Percentiles rank a stretch among this genome's conserved stretches.
Evolutionary conservation across 2,329 filamentous ascomycete species (phyloP).

Genomic region (Aureobasidium sp.): DNA sequence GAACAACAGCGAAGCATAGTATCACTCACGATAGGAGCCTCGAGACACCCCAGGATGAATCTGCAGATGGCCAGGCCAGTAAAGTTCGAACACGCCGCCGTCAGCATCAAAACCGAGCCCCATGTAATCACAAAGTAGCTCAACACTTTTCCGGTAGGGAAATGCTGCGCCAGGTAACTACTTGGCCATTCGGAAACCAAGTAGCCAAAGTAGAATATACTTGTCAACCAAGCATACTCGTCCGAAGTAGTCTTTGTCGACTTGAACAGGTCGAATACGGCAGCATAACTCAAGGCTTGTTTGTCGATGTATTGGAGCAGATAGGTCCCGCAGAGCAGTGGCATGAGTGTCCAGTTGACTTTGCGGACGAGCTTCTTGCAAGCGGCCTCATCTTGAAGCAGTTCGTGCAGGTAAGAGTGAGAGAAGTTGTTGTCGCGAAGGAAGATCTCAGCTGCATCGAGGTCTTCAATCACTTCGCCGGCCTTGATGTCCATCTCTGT

Average conservation of each 20-base stretch:
- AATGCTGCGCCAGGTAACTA: conserved; percentile 27
- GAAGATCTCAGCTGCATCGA: conserved; percentile 45
- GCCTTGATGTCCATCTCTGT: conserved; percentile 20
- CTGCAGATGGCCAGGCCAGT: conserved; percentile 52
- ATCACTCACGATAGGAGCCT: conserved; percentile 50
- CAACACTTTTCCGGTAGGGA: conserved; percentile 29
- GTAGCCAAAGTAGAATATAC: conserved; percentile 49
- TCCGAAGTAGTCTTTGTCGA: conserved; percentile 41
- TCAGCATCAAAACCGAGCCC: conserved; percentile 54
- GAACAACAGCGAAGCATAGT: too few relatives aligned
- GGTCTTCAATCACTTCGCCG: conserved; percentile 29
- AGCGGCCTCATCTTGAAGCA: conserved; percentile 37
- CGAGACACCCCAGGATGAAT: conserved; percentile 62
- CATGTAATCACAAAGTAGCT: conserved; percentile 49
- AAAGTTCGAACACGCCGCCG: conserved; percentile 56
- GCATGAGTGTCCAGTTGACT: conserved; percentile 46
- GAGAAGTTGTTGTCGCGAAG: conserved; percentile 43
- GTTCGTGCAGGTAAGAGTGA: conserved; percentile 35
- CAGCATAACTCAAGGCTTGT: conserved; percentile 47
- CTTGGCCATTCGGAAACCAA: conserved; percentile 21
- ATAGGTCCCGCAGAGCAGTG: conserved; percentile 45
- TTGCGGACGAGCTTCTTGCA: conserved; percentile 34
- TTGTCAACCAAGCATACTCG: conserved; percentile 50
- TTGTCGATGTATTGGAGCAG: conserved; percentile 43
- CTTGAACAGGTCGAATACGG: conserved; percentile 49